These are phyloP conservation scores for Xylaria venustula DNA, from an alignment of 495 filamentous ascomycete species.

Conservation along the genomic window DNA sequence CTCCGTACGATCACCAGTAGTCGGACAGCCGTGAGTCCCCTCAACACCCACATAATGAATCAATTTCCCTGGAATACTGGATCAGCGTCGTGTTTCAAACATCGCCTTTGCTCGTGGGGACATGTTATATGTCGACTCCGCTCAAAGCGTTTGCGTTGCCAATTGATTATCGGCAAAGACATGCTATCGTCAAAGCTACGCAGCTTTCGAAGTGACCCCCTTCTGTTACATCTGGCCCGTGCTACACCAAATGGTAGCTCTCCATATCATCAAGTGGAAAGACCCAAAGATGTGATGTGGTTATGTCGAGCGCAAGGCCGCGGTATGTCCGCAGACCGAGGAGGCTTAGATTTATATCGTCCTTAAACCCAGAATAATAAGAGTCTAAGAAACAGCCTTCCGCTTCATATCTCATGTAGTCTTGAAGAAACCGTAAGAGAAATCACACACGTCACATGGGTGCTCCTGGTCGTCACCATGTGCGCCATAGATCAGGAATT, in stretches of 20 bases:
- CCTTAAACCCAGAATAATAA: slow-evolving; percentile 32
- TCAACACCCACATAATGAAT: slow-evolving; percentile 11
- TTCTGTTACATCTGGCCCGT: neutral
- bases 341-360: slow-evolving; percentile 24
- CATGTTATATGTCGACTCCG: slow-evolving; percentile 4
- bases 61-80: slow-evolving; percentile 7
- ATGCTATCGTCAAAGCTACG: slow-evolving; percentile 3
- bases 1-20: slow-evolving; percentile 10
- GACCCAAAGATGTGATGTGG: slow-evolving; percentile 4
- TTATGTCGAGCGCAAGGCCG: slow-evolving; percentile 27
- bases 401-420: slow-evolving; percentile 36
- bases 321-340: slow-evolving; percentile 34
- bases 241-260: slow-evolving; percentile 8
- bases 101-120: neutral
- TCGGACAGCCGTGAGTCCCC: slow-evolving; percentile 2
- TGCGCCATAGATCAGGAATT: slow-evolving; percentile 20
- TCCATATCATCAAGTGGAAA: neutral
- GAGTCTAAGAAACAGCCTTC: slow-evolving; percentile 30
- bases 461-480: slow-evolving; percentile 23
- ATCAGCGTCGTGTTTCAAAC: slow-evolving; percentile 10
- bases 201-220: slow-evolving; percentile 6
- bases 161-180: slow-evolving; percentile 2
- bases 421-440: slow-evolving; percentile 23
- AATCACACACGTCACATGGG: slow-evolving; percentile 11
- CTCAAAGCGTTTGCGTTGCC: slow-evolving; percentile 2